phyloP scores from a whole-genome alignment of 2,329 filamentous ascomycete genomes.

The Penicillium sp. region DNA sequence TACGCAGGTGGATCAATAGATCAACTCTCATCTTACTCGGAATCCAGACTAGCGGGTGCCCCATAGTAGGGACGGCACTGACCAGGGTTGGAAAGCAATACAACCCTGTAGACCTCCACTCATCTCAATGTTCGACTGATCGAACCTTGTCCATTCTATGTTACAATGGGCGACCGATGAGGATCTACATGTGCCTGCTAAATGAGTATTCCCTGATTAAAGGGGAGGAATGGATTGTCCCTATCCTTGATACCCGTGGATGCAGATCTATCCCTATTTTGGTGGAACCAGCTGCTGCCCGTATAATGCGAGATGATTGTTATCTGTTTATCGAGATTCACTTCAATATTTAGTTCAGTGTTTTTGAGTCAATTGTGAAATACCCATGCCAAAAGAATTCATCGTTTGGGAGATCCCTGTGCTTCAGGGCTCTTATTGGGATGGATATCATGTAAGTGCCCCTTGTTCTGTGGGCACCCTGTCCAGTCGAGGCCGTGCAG shows the following conservation, averaged over 20 bases:
- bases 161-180: conserved; percentile 13
- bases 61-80: background rate
- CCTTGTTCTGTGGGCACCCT: background rate
- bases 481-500: too few relatives aligned
- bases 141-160: background rate
- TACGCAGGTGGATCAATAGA: background rate
- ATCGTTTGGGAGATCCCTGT: background rate
- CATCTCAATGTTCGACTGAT: background rate
- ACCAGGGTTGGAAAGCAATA: background rate
- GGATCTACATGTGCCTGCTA: conserved; percentile 7
- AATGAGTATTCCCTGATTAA: background rate
- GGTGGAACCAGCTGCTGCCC: background rate
- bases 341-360: background rate
- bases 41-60: background rate
- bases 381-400: background rate
- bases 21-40: background rate
- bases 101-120: conserved; percentile 9
- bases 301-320: background rate
- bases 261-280: background rate
- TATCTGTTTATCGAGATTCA: background rate
- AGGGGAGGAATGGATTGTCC: conserved; percentile 11
- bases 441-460: background rate
- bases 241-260: background rate
- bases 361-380: background rate
- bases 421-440: too few relatives aligned